Evolutionary conservation across 805 yeast species (phyloP).

Genomic region (Saturnispora mendoncae): DNA sequence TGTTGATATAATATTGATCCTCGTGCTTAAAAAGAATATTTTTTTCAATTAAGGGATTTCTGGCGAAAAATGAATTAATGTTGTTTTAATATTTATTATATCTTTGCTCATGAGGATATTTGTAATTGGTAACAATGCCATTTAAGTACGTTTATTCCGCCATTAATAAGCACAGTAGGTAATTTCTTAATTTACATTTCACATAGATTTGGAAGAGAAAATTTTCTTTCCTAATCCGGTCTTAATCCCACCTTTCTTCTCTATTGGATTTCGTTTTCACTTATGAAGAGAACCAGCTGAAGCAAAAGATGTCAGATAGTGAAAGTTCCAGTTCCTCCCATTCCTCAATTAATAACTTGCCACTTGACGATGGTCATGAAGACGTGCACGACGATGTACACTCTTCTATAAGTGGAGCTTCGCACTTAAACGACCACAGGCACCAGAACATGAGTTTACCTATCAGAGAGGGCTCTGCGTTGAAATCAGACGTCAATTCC

Average conservation of each 20-base stretch:
- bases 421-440: slow-evolving; percentile 30
- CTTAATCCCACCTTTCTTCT: neutral
- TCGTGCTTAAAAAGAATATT: no score
- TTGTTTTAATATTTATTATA: no score
- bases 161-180: no score
- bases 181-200: no score
- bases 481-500: slow-evolving; percentile 9
- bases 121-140: no score
- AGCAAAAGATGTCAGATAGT: slow-evolving; percentile 18
- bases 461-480: slow-evolving; percentile 23
- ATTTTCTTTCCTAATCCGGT: no score
- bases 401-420: slow-evolving; percentile 30
- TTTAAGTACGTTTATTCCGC: no score
- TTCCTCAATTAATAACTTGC: slow-evolving; percentile 7
- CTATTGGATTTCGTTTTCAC: neutral
- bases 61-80: no score
- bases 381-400: slow-evolving; percentile 29
- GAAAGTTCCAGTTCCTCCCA: slow-evolving; percentile 4
- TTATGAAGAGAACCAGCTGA: neutral
- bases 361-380: slow-evolving; percentile 12
- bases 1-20: neutral
- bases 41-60: no score
- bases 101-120: no score
- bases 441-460: slow-evolving; percentile 29
- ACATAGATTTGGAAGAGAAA: no score